Evolutionary conservation across 2,329 filamentous ascomycete species (phyloP), one percentile per base, ranked within the genome.

Genomic region (Blumeriella jaapii): DNA sequence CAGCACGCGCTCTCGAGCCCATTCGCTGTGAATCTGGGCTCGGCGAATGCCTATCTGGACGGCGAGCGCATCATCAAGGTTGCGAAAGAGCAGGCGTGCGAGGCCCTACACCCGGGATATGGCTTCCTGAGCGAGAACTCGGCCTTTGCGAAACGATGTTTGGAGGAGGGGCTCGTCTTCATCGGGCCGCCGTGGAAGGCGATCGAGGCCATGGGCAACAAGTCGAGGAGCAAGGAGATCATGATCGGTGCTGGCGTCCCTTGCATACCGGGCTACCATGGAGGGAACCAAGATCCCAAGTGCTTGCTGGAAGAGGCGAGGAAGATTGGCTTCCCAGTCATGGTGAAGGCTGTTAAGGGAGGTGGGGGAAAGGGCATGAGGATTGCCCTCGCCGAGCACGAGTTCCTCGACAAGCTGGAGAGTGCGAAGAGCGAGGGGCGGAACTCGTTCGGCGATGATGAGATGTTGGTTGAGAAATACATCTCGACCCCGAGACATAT

Each of bases 51-150:
- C 34, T 98, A 98, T 57, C 76, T 98, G 26, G 89, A 98, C 57
- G 87, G 87, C 38, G 83, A 93, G 52, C 77, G 82, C 44, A 96
- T 98, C 55, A 89, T 98, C 44, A 70, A 75, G 17, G 75, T 94
- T 39, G 91, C 89, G 10, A 86, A 87, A 62, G 68, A 81, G 51
- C 74, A 89, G 53, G 82, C 82, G 27, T 95, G 93, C 52, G 75
- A 89, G 56, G 89, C 85, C 4, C 79, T 98, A 48, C 91, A 98
- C 59, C 91, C 91, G 0, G 91, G 91, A 15, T 98, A 98, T 63
- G 91, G 91, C 27, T 98, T 93, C 55, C 63, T 96, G 46, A 93
- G 83, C 43, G 91, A 98, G 63, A 98, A 98, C 59, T 78, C 89
- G 6, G 74, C 69, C 5, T 98, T 98, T 57, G 91, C 91, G 3